Conservation (phyloP, 1,284 basidiomycete species). For the Pholiota adiposa region DNA sequence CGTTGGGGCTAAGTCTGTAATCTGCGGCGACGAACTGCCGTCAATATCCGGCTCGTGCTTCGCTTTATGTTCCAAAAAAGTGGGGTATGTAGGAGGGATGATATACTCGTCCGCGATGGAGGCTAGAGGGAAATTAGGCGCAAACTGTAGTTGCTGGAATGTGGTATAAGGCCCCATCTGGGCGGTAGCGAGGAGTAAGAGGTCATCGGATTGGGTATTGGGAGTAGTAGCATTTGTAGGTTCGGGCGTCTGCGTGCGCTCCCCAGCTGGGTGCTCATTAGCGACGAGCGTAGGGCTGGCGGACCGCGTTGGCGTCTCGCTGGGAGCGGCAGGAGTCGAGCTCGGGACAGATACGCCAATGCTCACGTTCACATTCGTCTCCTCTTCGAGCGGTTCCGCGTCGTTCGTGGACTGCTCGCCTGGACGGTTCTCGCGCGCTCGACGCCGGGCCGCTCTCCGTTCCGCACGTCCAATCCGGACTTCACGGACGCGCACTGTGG, state of each 20-base stretch:
- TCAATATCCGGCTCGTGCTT: conserved; percentile 55
- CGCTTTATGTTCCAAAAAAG: conserved; percentile 72
- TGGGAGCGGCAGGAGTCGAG: conserved; percentile 34
- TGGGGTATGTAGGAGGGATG: conserved; percentile 84
- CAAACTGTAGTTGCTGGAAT: conserved; percentile 84
- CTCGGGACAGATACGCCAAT: conserved; percentile 60
- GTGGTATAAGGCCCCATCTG: conserved; percentile 84
- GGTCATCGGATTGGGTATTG: conserved; percentile 62
- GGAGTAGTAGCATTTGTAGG: conserved; percentile 30
- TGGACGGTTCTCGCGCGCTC: conserved; percentile 65
- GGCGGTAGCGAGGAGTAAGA: conserved; percentile 67
- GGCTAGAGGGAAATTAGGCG: conserved; percentile 83
- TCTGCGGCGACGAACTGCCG: conserved; percentile 36
- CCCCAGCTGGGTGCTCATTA: conserved; percentile 42
- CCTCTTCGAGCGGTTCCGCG: conserved; percentile 54
- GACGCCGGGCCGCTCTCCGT: conserved; percentile 76
- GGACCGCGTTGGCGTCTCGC: conserved; percentile 31
- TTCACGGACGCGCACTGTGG: conserved; percentile 88
- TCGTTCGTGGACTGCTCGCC: conserved; percentile 41
- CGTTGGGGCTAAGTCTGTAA: conserved; percentile 58
- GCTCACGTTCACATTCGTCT: conserved; percentile 64
- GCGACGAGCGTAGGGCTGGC: conserved; percentile 44
- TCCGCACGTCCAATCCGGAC: conserved; percentile 87
- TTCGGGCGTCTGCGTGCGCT: conserved; percentile 29
- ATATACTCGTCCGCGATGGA: conserved; percentile 86